Base-by-base conservation (phyloP, 2,329 filamentous ascomycete species). In the Cladosporium sp. region DNA sequence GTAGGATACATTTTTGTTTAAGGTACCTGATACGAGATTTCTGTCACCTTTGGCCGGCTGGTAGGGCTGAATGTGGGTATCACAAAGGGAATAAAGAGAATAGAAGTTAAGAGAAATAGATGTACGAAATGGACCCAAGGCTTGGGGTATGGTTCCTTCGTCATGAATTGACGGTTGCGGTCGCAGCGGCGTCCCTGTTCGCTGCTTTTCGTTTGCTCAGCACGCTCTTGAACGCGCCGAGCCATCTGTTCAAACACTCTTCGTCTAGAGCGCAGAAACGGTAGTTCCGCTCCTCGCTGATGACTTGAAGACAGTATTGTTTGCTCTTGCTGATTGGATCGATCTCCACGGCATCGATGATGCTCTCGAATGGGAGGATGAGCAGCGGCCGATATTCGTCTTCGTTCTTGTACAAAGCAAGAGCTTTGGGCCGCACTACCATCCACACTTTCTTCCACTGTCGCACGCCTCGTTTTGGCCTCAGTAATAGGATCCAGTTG, bases 371-470 rank as follows among this genome's bases (percentile, higher is more conserved):
- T 3, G 87, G 83, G 29, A 96, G 75, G 60, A 99, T 87, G 60
- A 90, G 85, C 55, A 87, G 78, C 1, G 91, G 89, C 11, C 87
- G 85, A 68, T 97, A 97, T 71, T 99, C 93, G 56, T 81, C 75
- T 50, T 95, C 88, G 64, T 95, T 86, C 69, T 96, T 96, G 77
- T 99, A 99, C 20, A 97, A 80, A 13, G 89, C 87, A 27, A 99
- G 75, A 56, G 88, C 90, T 45, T 86, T 84, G 1, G 89, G 86
- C 27, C 93, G 87, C 47, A 99, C 78, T 0, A 97, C 93, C 11
- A 86, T 87, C 93, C 93, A 97, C 53, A 90, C 79, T 61, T 89
- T 86, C 75, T 96, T 96, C 93, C 93, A 99, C 63, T 95, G 88
- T 41, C 87, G 84, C 49, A 99, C 82, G 7, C 90, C 89, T 18